phyloP scores from a whole-genome alignment of 1,284 basidiomycete species.

The Fomes fomentarius region DNA sequence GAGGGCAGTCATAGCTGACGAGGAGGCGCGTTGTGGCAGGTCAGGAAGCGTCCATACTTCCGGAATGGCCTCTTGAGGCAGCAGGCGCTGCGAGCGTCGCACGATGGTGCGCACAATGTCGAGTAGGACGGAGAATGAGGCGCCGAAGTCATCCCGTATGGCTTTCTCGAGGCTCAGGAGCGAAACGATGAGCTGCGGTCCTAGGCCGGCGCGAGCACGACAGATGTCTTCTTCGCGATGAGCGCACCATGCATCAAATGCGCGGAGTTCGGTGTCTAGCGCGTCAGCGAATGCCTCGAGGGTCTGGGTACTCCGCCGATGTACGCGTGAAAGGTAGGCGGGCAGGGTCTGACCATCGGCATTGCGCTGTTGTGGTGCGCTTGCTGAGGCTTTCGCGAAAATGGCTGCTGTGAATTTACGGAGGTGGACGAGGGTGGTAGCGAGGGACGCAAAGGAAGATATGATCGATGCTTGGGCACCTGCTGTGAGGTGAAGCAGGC shows the following conservation, averaged over 20 bases:
- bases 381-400: slow-evolving; percentile 35
- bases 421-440: slow-evolving; percentile 63
- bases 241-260: slow-evolving; percentile 74
- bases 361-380: not conserved
- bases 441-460: slow-evolving; percentile 51
- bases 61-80: slow-evolving; percentile 28
- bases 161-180: slow-evolving; percentile 66
- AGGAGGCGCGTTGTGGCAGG: slow-evolving; percentile 47
- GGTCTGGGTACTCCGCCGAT: slow-evolving; percentile 51
- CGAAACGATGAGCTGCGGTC: slow-evolving; percentile 57
- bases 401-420: slow-evolving; percentile 59
- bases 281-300: slow-evolving; percentile 84
- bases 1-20: slow-evolving; percentile 51
- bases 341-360: slow-evolving; percentile 10
- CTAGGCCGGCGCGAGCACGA: slow-evolving; percentile 49
- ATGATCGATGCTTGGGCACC: slow-evolving; percentile 67
- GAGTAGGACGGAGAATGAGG: slow-evolving; percentile 58
- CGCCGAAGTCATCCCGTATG: slow-evolving; percentile 58
- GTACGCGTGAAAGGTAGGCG: slow-evolving; percentile 17
- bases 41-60: slow-evolving; percentile 47
- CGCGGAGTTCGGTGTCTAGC: slow-evolving; percentile 58
- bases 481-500: slow-evolving; percentile 65
- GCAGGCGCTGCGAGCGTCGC: slow-evolving; percentile 31
- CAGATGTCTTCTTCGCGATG: slow-evolving; percentile 67
- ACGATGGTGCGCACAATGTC: slow-evolving; percentile 39